phyloP scores from a whole-genome alignment of 2,329 filamentous ascomycete genomes.

The Periconia digitata region DNA sequence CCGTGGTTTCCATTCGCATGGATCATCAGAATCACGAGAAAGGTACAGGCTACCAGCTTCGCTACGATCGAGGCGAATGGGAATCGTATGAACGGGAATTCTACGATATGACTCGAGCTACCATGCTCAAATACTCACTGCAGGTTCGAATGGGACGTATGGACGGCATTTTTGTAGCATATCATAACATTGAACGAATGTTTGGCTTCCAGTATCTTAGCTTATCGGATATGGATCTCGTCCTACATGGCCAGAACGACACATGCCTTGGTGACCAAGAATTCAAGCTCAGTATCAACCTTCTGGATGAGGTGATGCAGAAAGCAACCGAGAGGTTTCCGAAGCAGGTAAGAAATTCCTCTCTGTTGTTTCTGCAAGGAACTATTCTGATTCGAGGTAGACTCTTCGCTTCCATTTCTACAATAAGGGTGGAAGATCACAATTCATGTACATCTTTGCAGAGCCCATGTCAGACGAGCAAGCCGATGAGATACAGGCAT shows the following conservation, averaged over 20 bases:
- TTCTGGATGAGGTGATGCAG: constrained; percentile 80
- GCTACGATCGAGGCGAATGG: constrained; percentile 71
- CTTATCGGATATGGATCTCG: constrained; percentile 82
- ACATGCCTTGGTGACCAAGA: constrained; percentile 74
- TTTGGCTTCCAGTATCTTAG: constrained; percentile 97
- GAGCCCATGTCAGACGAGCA: constrained; percentile 76
- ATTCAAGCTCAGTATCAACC: constrained; percentile 76
- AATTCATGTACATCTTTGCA: constrained; percentile 86
- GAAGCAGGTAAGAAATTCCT: constrained; percentile 50
- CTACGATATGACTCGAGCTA: constrained; percentile 92
- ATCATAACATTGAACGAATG: constrained; percentile 90
- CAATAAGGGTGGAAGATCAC: constrained; percentile 61
- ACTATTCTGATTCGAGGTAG: constrained; percentile 28
- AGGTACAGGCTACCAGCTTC: constrained; percentile 86
- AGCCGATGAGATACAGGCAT: constrained; percentile 72
- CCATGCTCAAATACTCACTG: constrained; percentile 94
- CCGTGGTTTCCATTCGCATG: constrained; percentile 91
- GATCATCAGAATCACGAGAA: constrained; percentile 70
- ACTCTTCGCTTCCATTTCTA: constrained; percentile 83
- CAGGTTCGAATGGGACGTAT: constrained; percentile 97
- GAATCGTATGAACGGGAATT: constrained; percentile 96
- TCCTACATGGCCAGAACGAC: constrained; percentile 77
- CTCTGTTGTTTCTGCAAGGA: background rate
- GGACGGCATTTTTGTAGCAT: constrained; percentile 98
- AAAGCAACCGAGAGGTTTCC: constrained; percentile 76